Evolutionary conservation across 2,329 filamentous ascomycete species (phyloP).

Genomic region (Paecilomyces dactylethromorphus): DNA sequence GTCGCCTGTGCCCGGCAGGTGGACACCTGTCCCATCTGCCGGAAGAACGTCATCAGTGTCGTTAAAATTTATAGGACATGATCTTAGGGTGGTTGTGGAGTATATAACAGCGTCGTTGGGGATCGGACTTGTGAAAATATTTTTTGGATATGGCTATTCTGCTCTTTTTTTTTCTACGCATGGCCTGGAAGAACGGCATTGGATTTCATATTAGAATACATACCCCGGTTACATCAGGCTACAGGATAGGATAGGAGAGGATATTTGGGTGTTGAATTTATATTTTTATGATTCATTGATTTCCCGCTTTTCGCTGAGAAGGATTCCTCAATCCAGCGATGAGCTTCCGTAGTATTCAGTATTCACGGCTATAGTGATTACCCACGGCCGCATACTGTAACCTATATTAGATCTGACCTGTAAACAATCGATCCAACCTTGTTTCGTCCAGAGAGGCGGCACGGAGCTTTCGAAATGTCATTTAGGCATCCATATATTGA

Average conservation of each 20-base stretch:
- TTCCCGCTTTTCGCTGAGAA: background rate
- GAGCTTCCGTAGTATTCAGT: background rate
- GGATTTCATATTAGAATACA: background rate
- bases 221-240: background rate
- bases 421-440: no score
- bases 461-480: no score
- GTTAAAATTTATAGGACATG: constrained; percentile 51
- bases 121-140: background rate
- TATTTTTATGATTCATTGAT: background rate
- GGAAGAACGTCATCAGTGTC: constrained; percentile 49
- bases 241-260: background rate
- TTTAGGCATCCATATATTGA: no score
- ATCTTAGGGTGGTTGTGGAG: background rate
- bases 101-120: background rate
- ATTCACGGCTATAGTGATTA: background rate
- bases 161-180: constrained; percentile 4
- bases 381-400: background rate
- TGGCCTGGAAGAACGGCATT: background rate
- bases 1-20: constrained; percentile 53
- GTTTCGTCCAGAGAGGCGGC: no score
- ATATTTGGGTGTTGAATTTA: background rate
- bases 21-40: constrained; percentile 55
- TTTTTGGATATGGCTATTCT: background rate
- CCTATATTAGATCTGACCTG: background rate
- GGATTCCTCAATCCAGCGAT: background rate